Percentiles rank a stretch among this genome's conserved stretches.
phyloP scores from a whole-genome alignment of 1,284 basidiomycete genomes.

The Heterobasidion occidentale region DNA sequence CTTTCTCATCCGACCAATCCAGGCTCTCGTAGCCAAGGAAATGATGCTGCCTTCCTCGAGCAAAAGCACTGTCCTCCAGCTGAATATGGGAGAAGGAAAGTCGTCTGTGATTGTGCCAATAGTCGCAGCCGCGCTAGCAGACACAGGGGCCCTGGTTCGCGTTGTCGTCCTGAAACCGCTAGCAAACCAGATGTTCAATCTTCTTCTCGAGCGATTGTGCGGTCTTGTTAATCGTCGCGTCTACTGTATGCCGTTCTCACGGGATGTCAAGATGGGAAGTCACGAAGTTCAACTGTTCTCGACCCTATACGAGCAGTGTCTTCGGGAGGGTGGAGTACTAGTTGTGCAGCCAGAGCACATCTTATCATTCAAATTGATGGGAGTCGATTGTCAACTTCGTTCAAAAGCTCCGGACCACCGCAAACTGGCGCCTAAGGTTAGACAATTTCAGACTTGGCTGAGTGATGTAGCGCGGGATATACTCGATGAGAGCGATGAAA shows the following conservation, averaged over 20 bases:
- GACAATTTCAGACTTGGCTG: constrained; percentile 29
- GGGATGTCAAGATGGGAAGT: constrained; percentile 21
- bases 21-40: constrained; percentile 30
- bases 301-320: constrained; percentile 30
- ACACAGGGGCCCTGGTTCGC: constrained; percentile 34
- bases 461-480: constrained; percentile 28
- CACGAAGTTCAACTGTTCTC: constrained; percentile 16
- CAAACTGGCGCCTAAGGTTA: constrained; percentile 7
- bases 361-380: constrained; percentile 39
- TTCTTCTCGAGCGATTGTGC: background rate
- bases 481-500: constrained; percentile 47
- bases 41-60: constrained; percentile 37
- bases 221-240: constrained; percentile 14
- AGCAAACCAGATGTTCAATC: background rate
- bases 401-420: background rate
- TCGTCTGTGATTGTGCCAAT: constrained; percentile 46
- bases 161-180: constrained; percentile 31
- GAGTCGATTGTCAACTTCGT: constrained; percentile 22
- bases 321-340: constrained; percentile 30
- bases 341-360: constrained; percentile 46
- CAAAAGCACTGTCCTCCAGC: constrained; percentile 35
- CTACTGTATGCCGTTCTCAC: constrained; percentile 41
- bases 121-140: constrained; percentile 28
- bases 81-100: constrained; percentile 58
- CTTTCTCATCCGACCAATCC: constrained; percentile 31